Evolutionary conservation across 352 stramenopile species (phyloP), one percentile per base, ranked within the genome.

Genomic region (Pythium periplocum): DNA sequence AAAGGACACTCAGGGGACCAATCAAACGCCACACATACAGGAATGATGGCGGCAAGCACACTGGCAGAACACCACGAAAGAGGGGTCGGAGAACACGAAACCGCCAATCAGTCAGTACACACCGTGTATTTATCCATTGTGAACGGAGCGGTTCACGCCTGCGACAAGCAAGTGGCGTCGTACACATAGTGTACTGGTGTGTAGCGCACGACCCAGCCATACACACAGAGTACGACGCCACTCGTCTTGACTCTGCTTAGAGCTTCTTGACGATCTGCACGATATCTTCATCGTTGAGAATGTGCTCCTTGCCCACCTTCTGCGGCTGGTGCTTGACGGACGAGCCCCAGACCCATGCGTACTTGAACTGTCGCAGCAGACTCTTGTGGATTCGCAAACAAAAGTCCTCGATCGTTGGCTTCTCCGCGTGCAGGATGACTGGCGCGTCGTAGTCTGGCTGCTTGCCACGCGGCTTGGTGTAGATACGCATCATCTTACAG

Each of bases 271-370:
- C 90, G 57, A 99, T 98, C 82, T 99, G 96, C 44, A 99, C 96
- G 67, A 99, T 96, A 71, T 99, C 97, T 77, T 99, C 97, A 71
- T 99, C 97, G 51, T 86, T 72, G 4, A 99, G 83, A 44, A 95
- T 66, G 74, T 99, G 97, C 49, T 99, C 95, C 66, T 98, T 98
- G 51, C 97, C 97, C 53, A 98, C 97, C 53, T 98, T 96, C 77
- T 99, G 96, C 61, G 97, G 97, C 70, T 99, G 95, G 78, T 99
- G 96, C 73, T 99, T 99, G 53, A 97, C 96, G 35, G 82, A 98
- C 31, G 78, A 83, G 33, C 97, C 97, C 97, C 97, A 99, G 47
- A 99, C 96, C 90, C 89, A 98, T 11, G 96, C 95, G 72, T 98
- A 98, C 75, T 95, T 96, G 68, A 96, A 93, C 52, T 96, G 77